Evolutionary conservation across 495 filamentous ascomycete genomes (phyloP).

Genomic region (Penicillium arizonense): DNA sequence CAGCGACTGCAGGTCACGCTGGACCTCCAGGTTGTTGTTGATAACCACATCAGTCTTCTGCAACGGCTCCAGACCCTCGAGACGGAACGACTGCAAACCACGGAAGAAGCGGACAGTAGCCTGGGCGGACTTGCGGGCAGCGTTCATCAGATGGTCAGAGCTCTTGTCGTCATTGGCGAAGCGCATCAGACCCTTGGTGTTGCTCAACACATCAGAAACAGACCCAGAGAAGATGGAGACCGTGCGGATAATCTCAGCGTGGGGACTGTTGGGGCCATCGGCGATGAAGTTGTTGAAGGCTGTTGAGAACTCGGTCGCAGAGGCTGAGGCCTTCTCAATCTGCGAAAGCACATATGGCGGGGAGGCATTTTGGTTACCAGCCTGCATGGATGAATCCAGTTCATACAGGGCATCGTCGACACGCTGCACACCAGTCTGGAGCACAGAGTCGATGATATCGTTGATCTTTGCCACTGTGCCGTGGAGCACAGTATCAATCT

Average conservation of each 20-base stretch:
- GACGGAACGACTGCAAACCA: constrained; percentile 85
- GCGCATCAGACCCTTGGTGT: constrained; percentile 91
- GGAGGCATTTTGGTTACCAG: constrained; percentile 96
- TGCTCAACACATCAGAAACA: constrained; percentile 89
- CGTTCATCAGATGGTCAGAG: constrained; percentile 75
- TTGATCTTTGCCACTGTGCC: constrained; percentile 88
- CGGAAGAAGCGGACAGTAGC: constrained; percentile 96
- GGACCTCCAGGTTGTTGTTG: constrained; percentile 93
- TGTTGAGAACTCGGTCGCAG: constrained; percentile 92
- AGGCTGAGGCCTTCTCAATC: constrained; percentile 94
- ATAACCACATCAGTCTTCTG: constrained; percentile 95
- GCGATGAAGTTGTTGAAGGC: constrained; percentile 98
- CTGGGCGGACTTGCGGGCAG: constrained; percentile 79
- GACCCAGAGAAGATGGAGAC: constrained; percentile 86
- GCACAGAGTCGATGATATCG: constrained; percentile 95
- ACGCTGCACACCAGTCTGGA: constrained; percentile 89
- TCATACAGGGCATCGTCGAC: constrained; percentile 98
- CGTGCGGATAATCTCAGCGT: constrained; percentile 89
- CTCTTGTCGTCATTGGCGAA: constrained; percentile 96
- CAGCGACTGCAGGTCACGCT: constrained; percentile 84
- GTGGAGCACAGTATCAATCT: constrained; percentile 84
- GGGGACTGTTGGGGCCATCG: constrained; percentile 89
- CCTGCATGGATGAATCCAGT: constrained; percentile 95
- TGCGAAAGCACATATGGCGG: constrained; percentile 95
- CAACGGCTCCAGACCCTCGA: constrained; percentile 81